phyloP scores from a whole-genome alignment of 78 protist genomes.

The Planoprotostelium fungivorum region DNA sequence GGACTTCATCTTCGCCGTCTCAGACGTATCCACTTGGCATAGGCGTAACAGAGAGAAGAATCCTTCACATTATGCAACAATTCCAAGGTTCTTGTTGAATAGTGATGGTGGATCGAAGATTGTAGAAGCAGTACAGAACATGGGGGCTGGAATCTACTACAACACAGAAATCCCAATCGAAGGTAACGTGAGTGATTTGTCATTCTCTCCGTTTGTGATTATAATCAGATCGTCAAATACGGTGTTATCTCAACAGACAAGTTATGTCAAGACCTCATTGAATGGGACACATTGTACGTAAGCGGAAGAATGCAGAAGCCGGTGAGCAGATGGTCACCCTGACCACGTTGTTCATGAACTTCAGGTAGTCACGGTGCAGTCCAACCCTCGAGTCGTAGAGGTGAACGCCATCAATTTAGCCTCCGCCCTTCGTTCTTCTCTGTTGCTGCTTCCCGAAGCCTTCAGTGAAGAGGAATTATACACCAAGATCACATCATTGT shows the following conservation, averaged over 20 bases:
- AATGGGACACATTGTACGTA: neutral
- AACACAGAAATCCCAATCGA: neutral
- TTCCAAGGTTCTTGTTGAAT: neutral
- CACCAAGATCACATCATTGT: neutral
- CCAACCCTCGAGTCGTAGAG: neutral
- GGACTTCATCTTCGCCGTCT: neutral
- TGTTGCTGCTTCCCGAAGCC: neutral
- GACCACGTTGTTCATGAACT: neutral
- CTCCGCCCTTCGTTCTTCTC: neutral
- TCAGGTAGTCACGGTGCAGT: neutral
- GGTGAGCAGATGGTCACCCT: neutral
- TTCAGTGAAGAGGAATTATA: neutral
- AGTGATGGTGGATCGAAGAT: neutral
- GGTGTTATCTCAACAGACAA: neutral
- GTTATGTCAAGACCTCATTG: neutral
- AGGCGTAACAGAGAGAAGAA: neutral
- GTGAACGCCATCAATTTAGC: neutral
- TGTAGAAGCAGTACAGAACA: neutral
- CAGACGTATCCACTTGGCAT: neutral
- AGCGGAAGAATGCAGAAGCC: neutral
- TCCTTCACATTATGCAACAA: neutral
- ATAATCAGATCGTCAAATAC: neutral
- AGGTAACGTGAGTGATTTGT: neutral
- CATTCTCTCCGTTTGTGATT: too few species aligned
- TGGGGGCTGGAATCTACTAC: neutral